Evolutionary conservation across 805 yeast species (phyloP), one percentile per base, ranked within the genome.

Genomic region (Yamadazyma philogaea): DNA sequence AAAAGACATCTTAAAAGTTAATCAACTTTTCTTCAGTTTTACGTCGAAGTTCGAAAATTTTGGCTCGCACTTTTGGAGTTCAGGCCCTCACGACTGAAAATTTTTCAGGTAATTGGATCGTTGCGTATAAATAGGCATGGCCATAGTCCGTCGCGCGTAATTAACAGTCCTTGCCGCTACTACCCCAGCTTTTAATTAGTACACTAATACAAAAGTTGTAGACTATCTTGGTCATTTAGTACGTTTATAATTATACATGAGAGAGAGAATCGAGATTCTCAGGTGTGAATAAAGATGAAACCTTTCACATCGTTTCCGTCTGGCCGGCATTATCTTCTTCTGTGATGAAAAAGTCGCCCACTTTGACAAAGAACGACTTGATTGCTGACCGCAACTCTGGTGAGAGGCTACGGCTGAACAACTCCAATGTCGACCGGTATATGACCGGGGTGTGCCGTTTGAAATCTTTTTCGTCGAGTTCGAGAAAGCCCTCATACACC

Each of bases 401-500:
- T 21, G 82, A 74, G 47, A 83, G 69, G 48, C 75, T 75, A 64
- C 79, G 81, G 46, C 79, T 80, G 45, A 86, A 70, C 36, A 84
- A 68, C 41, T 68, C 68, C 56, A 84, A 63, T 24, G 82, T 79
- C 39, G 79, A 65, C 26, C 70, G 72, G 60, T 83, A 85, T 67
- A 84, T 75, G 15, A 60, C 69, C 0, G 87, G 80, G 52, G 85
- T 74, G 54, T 78, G 71, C 40, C 61, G 60, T 27, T 59, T 59
- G 59, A 87, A 88, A 60, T 88, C 95, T 1, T 67, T 77, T 39
- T 81, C 86, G 52, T 84, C 86, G 50, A 93, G 74, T 55, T 82
- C 86, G 36, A 79, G 78, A 55, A 82, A 84, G 2, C 96, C 96
- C 59, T 85, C 89, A 49, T 84, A 68, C 18, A 93, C 84, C 59